Evolutionary conservation across 495 filamentous ascomycete species (phyloP), one percentile per base, ranked within the genome.

Genomic region (Trypethelium eluteriae): DNA sequence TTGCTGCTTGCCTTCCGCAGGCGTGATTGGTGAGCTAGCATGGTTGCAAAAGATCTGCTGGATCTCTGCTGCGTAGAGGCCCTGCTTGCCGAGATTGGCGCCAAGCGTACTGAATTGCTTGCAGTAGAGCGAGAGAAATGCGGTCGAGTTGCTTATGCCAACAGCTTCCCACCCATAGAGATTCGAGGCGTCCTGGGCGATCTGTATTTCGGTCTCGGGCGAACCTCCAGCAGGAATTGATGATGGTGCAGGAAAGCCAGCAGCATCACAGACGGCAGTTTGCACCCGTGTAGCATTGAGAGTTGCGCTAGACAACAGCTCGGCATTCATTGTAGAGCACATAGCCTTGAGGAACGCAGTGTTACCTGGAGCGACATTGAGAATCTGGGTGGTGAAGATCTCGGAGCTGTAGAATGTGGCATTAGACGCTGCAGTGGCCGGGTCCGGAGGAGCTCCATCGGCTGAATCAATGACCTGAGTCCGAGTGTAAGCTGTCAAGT

Each of bases 91-190:
- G n/a, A 53, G 49, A 25, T 53, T 53, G 49, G 5, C 5, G 16
- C 49, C n/a, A 25, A 53, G n/a, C 18, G 11, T 14, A 5, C 18
- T 11, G 49, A 53, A 25, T 5, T 53, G 11, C 5, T 25, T 14
- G 16, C 49, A 53, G 18, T 53, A 53, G 18, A 5, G n/a, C 12
- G 11, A 14, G 5, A 53, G 49, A 25, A 25, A 16, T 9, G 11
- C n/a, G 49, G 49, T 53, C 5, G 10, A 14, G 16, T 53, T 53
- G 49, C 49, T 53, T n/a, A 53, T 53, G 11, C 49, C 49, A n/a
- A 53, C n/a, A 53, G 49, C 49, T 18, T 53, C 10, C 49, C 49
- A 53, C 10, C 49, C 49, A n/a, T 53, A 53, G 49, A 53, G 49
- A 18, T 18, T 16, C n/a, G 49, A 53, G 11, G 16, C 49, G 49